Evolutionary conservation across 257 asterid species (phyloP), one percentile per base, ranked within the genome.

Genomic region (Ilex asprella): DNA sequence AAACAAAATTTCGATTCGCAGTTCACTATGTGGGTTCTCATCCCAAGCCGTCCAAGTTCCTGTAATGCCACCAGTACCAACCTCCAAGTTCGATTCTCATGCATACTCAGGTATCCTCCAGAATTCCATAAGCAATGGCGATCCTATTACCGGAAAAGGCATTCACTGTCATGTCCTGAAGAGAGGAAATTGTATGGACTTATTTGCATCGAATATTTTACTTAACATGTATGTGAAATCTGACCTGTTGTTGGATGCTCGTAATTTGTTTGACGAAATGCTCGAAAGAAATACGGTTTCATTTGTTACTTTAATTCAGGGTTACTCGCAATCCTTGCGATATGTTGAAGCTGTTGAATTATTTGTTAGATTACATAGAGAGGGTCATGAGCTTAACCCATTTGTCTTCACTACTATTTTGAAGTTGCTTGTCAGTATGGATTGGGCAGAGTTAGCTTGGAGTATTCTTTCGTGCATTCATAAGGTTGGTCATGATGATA

Each of bases 181-280:
- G 61, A 65, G 71, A 61, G 82, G 75, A 9, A 64, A 56, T 16
- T 67, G 68, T 30, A 55, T 77, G 57, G 98, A 88, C 76, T 63
- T 91, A 49, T 88, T 86, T 69, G 89, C 84, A 15, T 73, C 70
- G 60, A 91, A 88, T 69, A 75, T 88, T 69, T 68, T 91, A 82
- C 69, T 88, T 0, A 86, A 81, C 16, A 31, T 63, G 11, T 75
- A 91, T 7, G 53, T 64, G 39, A 62, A 75, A 69, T 53, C 44
- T 56, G 60, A 74, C 47, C 51, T 75, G 72, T 46, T 71, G 7
- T 55, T 46, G 15, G 74, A 83, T 67, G 82, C 73, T 9, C 56
- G 65, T 16, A 63, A 55, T 6, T 16, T 80, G 79, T 83, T 83
- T 72, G 81, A 78, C 39, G 89, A 83, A 83, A 83, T 83, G 84